phyloP scores from a whole-genome alignment of 768 basidiomycete genomes.

The Auriscalpium orientale region DNA sequence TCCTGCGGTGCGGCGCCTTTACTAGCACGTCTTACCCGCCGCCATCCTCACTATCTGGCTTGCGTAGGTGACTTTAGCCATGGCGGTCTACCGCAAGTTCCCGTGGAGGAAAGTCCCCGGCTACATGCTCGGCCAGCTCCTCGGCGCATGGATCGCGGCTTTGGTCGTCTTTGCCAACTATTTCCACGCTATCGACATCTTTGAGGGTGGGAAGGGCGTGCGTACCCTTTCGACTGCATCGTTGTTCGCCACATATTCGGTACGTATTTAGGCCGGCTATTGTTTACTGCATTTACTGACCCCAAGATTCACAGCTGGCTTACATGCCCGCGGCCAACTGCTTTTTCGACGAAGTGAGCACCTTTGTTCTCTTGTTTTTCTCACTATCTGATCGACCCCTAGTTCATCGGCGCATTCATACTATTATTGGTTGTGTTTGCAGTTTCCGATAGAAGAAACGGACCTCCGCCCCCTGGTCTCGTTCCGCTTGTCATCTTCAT shows the following conservation, averaged over 20 bases:
- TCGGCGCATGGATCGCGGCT: slow-evolving; percentile 54
- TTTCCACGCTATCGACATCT: slow-evolving; percentile 56
- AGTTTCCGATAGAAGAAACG: slow-evolving; percentile 45
- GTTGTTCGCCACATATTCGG: slow-evolving; percentile 57
- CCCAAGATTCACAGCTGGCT: slow-evolving; percentile 20
- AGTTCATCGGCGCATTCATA: slow-evolving; percentile 51
- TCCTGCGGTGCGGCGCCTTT: slow-evolving; percentile 19
- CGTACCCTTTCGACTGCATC: slow-evolving; percentile 53
- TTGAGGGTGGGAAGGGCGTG: slow-evolving; percentile 46
- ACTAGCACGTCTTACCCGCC: too few species aligned
- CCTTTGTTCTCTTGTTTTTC: background rate
- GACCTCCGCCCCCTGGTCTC: slow-evolving; percentile 40
- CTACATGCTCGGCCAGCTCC: slow-evolving; percentile 55
- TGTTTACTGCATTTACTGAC: background rate
- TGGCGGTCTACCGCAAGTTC: slow-evolving; percentile 65
- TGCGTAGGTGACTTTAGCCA: slow-evolving; percentile 54
- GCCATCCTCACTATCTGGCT: background rate
- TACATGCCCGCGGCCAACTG: slow-evolving; percentile 37
- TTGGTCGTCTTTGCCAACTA: slow-evolving; percentile 57
- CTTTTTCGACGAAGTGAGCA: slow-evolving; percentile 38
- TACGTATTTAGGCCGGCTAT: slow-evolving; percentile 22
- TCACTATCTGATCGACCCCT: background rate
- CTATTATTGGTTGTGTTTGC: slow-evolving; percentile 48
- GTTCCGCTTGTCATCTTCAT: slow-evolving; percentile 50
- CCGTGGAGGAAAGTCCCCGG: slow-evolving; percentile 76